Percentiles rank a stretch among this genome's conserved stretches.
Conservation (phyloP, 768 basidiomycete genomes). For the Trametes sanguinea region DNA sequence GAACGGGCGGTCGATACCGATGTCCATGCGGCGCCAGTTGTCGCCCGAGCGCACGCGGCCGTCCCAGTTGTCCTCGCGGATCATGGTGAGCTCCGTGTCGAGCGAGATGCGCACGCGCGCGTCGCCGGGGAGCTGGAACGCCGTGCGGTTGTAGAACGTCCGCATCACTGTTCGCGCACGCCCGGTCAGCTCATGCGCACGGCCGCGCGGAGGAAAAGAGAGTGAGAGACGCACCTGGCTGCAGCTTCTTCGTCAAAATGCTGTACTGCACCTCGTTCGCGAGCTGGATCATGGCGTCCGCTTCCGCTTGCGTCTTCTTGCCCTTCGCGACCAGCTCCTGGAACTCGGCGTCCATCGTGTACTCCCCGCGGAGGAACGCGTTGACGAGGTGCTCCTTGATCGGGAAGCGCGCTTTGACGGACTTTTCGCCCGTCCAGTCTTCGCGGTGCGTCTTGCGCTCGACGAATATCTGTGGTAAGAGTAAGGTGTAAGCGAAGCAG, state of each 20-base stretch:
- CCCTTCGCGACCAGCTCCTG: conserved; percentile 83
- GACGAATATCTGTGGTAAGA: conserved; percentile 65
- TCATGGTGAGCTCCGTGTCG: conserved; percentile 92
- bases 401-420: conserved; percentile 94
- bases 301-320: conserved; percentile 90
- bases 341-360: conserved; percentile 93
- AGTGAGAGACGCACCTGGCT: conserved; percentile 62
- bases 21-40: conserved; percentile 94
- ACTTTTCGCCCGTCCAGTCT: conserved; percentile 99
- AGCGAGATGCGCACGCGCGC: conserved; percentile 98
- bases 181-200: background rate
- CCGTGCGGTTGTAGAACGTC: conserved; percentile 98
- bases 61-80: conserved; percentile 98
- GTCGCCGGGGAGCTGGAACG: conserved; percentile 98
- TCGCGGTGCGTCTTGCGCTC: conserved; percentile 93
- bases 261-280: conserved; percentile 98
- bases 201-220: background rate
- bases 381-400: conserved; percentile 94
- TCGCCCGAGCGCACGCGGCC: conserved; percentile 69
- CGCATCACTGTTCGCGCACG: conserved; percentile 72
- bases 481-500: background rate
- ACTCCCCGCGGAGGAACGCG: conserved; percentile 84
- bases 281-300: conserved; percentile 92
- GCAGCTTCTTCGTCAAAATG: conserved; percentile 74
- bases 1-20: conserved; percentile 92